phyloP scores from a whole-genome alignment of 2,329 filamentous ascomycete genomes.

The Aspergillus nomiae region DNA sequence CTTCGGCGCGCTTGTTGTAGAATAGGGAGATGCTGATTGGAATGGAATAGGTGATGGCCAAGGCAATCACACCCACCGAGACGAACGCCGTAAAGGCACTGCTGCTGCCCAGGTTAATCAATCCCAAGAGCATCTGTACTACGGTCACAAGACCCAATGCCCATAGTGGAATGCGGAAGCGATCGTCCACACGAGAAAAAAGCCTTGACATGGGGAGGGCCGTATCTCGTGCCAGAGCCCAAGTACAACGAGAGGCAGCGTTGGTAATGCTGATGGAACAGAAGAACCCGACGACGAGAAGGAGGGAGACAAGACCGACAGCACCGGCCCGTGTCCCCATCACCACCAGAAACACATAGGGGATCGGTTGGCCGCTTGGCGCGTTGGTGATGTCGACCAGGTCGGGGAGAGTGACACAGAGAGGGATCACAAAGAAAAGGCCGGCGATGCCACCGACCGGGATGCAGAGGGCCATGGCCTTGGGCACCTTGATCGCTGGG shows the following conservation, averaged over 20 bases:
- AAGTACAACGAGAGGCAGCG: constrained; percentile 51
- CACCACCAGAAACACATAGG: constrained; percentile 53
- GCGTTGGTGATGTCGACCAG: constrained; percentile 48
- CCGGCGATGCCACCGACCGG: constrained; percentile 58
- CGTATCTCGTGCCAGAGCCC: constrained; percentile 50
- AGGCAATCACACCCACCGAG: constrained; percentile 58
- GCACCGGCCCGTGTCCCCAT: constrained; percentile 54
- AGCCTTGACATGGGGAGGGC: constrained; percentile 45
- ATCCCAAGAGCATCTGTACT: constrained; percentile 51
- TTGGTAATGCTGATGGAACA: constrained; percentile 57
- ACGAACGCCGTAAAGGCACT: constrained; percentile 54
- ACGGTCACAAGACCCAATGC: constrained; percentile 47
- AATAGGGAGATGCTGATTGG: constrained; percentile 57
- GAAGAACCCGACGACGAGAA: constrained; percentile 55
- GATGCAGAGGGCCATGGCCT: constrained; percentile 54
- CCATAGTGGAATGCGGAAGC: constrained; percentile 44
- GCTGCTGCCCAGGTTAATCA: constrained; percentile 53
- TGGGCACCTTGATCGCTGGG: constrained; percentile 55
- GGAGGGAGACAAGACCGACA: constrained; percentile 52
- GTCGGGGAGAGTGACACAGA: constrained; percentile 54
- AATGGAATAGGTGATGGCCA: constrained; percentile 59
- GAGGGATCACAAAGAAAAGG: constrained; percentile 58
- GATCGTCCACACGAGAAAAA: constrained; percentile 38
- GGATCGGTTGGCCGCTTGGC: constrained; percentile 53
- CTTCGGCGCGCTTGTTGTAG: constrained; percentile 47